Evolutionary conservation across 2,329 filamentous ascomycete species (phyloP).

Genomic region (Neocatenulostroma microsporum): DNA sequence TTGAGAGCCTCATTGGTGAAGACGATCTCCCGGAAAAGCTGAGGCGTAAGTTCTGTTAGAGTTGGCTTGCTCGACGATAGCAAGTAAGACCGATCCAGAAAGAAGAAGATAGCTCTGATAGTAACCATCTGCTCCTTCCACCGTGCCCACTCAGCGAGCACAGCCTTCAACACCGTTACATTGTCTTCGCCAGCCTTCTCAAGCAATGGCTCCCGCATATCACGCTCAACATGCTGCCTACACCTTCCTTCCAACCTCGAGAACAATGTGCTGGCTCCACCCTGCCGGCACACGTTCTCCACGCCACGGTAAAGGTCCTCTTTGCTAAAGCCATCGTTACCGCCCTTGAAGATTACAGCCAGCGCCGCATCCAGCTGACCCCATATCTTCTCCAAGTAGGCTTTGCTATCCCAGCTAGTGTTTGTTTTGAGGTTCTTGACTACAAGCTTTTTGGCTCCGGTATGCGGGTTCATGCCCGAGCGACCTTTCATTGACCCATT

Average conservation of each 20-base stretch:
- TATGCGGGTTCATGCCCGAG: slow-evolving; percentile 58
- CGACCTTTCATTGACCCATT: slow-evolving; percentile 28
- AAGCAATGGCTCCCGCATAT: slow-evolving; percentile 53
- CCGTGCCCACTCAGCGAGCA: slow-evolving; percentile 59
- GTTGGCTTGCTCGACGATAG: slow-evolving; percentile 64
- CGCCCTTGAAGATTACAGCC: slow-evolving; percentile 60
- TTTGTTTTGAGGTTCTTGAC: slow-evolving; percentile 79
- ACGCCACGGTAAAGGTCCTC: slow-evolving; percentile 86
- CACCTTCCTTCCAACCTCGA: slow-evolving; percentile 58
- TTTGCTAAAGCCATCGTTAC: slow-evolving; percentile 56
- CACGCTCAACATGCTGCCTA: slow-evolving; percentile 52
- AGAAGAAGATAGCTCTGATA: slow-evolving; percentile 85
- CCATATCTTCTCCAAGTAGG: slow-evolving; percentile 72
- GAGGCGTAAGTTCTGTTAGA: slow-evolving; percentile 73
- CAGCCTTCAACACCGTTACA: slow-evolving; percentile 55
- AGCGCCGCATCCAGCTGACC: slow-evolving; percentile 66
- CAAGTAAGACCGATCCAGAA: slow-evolving; percentile 82
- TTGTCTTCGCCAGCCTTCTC: slow-evolving; percentile 50
- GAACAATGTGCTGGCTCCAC: slow-evolving; percentile 61
- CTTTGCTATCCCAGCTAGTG: slow-evolving; percentile 57
- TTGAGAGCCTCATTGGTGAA: slow-evolving; percentile 49
- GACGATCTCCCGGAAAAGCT: slow-evolving; percentile 61
- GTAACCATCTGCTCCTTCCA: slow-evolving; percentile 76
- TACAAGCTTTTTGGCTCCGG: slow-evolving; percentile 75
- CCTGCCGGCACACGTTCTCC: slow-evolving; percentile 82